These are phyloP conservation scores for Penicillium bialowiezense DNA, from an alignment of 495 filamentous ascomycete genomes.

Conservation along the genomic window DNA sequence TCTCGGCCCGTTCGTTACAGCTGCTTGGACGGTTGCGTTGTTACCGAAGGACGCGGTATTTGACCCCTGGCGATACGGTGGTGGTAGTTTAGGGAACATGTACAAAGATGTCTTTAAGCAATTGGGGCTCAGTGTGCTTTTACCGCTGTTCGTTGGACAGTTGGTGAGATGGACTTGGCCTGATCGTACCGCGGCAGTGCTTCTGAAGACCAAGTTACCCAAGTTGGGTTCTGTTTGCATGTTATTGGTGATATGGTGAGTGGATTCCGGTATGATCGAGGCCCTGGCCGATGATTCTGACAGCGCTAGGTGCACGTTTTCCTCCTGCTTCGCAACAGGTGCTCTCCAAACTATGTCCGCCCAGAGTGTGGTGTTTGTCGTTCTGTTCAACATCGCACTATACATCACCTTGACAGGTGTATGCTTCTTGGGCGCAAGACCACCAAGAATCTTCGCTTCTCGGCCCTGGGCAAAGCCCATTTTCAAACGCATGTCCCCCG, in stretches of 20 bases:
- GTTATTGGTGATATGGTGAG: constrained; percentile 51
- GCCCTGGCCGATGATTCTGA: background rate
- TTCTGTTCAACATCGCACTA: constrained; percentile 51
- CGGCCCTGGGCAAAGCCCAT: constrained; percentile 20
- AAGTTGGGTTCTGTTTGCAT: constrained; percentile 46
- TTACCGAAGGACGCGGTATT: constrained; percentile 44
- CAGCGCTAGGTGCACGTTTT: constrained; percentile 47
- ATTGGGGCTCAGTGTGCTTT: constrained; percentile 46
- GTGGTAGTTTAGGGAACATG: constrained; percentile 44
- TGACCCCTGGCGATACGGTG: constrained; percentile 42
- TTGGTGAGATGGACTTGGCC: constrained; percentile 47
- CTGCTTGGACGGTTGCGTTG: constrained; percentile 49
- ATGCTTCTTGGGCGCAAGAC: constrained; percentile 46
- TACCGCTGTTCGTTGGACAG: constrained; percentile 51
- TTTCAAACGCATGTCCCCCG: constrained; percentile 39
- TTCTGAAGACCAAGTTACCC: constrained; percentile 43
- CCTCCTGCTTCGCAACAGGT: constrained; percentile 52
- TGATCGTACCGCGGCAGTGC: constrained; percentile 33
- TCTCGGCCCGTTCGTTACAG: constrained; percentile 49
- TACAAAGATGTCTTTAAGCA: constrained; percentile 53
- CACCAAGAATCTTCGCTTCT: constrained; percentile 28
- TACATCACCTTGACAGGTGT: constrained; percentile 49
- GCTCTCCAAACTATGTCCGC: constrained; percentile 46
- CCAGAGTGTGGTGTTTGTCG: constrained; percentile 48
- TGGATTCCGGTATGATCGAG: constrained; percentile 5